Evolutionary conservation across 2,329 filamentous ascomycete genomes (phyloP).

Genomic region (Alternaria alternata): DNA sequence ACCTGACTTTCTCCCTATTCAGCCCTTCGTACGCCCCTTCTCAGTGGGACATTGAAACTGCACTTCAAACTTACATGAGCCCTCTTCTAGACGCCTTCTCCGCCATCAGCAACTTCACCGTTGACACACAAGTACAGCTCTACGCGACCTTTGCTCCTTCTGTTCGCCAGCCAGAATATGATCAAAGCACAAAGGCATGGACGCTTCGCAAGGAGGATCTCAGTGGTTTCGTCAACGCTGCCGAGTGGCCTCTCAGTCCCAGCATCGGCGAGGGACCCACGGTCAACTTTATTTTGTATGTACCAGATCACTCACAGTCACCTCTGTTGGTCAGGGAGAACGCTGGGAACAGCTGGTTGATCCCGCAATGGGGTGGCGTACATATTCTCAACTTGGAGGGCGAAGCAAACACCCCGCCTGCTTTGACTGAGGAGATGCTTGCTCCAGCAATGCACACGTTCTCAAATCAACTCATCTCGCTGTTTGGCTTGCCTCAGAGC

Average conservation of each 20-base stretch:
- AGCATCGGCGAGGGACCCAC: conserved; percentile 94
- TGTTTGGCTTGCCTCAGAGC: conserved; percentile 83
- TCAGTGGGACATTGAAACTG: conserved; percentile 88
- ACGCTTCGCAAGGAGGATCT: conserved; percentile 83
- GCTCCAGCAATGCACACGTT: conserved; percentile 87
- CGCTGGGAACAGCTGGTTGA: conserved; percentile 80
- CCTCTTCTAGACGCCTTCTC: conserved; percentile 82
- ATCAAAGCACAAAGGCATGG: conserved; percentile 66
- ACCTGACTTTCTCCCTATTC: conserved; percentile 95
- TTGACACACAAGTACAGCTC: conserved; percentile 94
- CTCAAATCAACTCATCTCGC: conserved; percentile 85
- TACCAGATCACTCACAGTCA: conserved; percentile 73
- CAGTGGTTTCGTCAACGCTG: conserved; percentile 94
- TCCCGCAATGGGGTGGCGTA: conserved; percentile 93
- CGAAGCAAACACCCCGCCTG: conserved; percentile 47
- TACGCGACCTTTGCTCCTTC: conserved; percentile 77
- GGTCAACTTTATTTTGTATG: conserved; percentile 93
- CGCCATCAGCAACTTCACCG: conserved; percentile 91
- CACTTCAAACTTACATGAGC: conserved; percentile 80
- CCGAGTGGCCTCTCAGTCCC: conserved; percentile 94
- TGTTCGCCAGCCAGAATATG: conserved; percentile 64
- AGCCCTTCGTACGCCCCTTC: conserved; percentile 80
- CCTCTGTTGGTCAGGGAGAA: conserved; percentile 68
- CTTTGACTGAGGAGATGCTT: conserved; percentile 71
- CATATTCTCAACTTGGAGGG: conserved; percentile 69